These are phyloP conservation scores for Penicillium corylophilum DNA, from an alignment of 2,329 filamentous ascomycete genomes.

Conservation along the genomic window DNA sequence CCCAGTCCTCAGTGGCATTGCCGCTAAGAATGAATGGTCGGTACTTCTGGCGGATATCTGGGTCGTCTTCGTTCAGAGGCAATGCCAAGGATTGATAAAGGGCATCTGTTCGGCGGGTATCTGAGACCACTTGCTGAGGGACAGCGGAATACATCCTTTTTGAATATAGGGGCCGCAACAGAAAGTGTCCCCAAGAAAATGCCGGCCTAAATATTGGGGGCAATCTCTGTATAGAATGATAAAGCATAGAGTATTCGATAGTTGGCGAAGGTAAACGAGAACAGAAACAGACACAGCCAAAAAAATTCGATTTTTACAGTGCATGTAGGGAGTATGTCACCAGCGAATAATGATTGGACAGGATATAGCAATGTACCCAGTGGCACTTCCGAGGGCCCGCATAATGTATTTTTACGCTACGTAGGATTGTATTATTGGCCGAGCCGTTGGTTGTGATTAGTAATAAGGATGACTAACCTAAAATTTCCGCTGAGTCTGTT, in stretches of 20 bases:
- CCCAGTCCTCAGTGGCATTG: slow-evolving; percentile 52
- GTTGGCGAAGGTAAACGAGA: not conserved
- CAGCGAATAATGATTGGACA: too few species aligned
- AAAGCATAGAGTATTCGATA: not conserved
- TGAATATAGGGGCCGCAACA: not conserved
- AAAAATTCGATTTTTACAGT: too few species aligned
- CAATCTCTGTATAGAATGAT: not conserved
- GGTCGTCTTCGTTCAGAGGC: slow-evolving; percentile 48
- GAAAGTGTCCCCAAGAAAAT: not conserved
- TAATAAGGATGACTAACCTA: too few species aligned
- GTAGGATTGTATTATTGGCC: too few species aligned
- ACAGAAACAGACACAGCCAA: not conserved
- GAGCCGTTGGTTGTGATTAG: too few species aligned
- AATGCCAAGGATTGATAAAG: slow-evolving; percentile 43
- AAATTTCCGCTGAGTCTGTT: too few species aligned
- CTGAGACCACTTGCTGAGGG: not conserved
- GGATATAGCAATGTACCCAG: too few species aligned
- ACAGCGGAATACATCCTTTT: slow-evolving; percentile 3
- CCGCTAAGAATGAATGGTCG: slow-evolving; percentile 56
- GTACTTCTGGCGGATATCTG: slow-evolving; percentile 49
- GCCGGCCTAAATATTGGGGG: not conserved
- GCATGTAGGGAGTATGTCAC: too few species aligned
- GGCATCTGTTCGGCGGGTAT: not conserved
- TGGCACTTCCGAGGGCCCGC: too few species aligned
- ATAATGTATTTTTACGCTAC: too few species aligned